Evolutionary conservation across 169 alveolate genomes (phyloP).

Genomic region (Cryptosporidium meleagridis): DNA sequence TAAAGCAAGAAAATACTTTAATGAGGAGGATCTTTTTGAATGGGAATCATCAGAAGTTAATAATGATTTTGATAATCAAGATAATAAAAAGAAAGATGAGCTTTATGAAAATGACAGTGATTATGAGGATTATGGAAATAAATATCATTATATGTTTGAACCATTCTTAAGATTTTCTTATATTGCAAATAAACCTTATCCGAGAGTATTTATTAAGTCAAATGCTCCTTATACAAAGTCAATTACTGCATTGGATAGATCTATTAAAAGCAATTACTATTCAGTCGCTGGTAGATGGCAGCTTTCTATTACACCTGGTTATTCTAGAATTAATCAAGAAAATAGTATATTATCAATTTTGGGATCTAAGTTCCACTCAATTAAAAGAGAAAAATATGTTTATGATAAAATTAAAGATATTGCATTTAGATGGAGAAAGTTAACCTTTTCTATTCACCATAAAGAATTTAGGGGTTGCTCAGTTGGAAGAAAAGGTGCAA

Average conservation of each 20-base stretch:
- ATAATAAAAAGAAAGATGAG: neutral
- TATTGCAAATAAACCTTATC: conserved; percentile 36
- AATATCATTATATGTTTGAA: neutral
- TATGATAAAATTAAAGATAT: conserved; percentile 1
- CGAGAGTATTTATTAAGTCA: conserved; percentile 32
- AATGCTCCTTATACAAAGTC: conserved; percentile 44
- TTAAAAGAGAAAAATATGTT: conserved; percentile 3
- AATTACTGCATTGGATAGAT: conserved; percentile 24
- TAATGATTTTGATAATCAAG: neutral
- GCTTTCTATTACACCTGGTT: conserved; percentile 28
- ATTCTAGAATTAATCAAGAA: conserved; percentile 21
- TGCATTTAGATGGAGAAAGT: conserved; percentile 13
- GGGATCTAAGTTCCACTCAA: conserved; percentile 7
- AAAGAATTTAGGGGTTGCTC: conserved; percentile 13
- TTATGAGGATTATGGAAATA: neutral
- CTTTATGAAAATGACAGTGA: neutral
- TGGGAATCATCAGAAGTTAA: neutral
- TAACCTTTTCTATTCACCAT: neutral
- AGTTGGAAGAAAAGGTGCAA: neutral
- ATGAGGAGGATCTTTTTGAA: conserved; percentile 5
- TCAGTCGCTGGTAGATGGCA: conserved; percentile 52
- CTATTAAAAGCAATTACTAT: conserved; percentile 11
- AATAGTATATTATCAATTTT: conserved; percentile 27
- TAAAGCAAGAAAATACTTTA: neutral
- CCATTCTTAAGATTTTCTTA: conserved; percentile 52